Base-by-base conservation (phyloP, 192 early-diverging fungal species). In the Backusella circina region DNA sequence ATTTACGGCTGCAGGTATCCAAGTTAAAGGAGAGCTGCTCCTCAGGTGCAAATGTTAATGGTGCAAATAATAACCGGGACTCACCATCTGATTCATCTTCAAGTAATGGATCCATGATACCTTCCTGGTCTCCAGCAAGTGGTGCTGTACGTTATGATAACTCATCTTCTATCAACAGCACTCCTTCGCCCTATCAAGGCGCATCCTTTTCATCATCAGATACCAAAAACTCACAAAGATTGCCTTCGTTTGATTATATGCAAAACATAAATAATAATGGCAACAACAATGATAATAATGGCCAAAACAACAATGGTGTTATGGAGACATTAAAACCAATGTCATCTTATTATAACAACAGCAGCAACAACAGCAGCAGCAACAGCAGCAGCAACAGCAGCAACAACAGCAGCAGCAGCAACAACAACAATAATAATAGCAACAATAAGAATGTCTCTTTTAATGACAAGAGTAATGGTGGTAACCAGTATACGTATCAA, bases 1-100 rank as follows among this genome's bases (percentile, higher is more conserved):
- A 41, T 41, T 38, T 70, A n/a, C 69, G 39, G 23, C 38, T 70
- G 39, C 69, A 47, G 26, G 69, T 70, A 39, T 47, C 69, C 23
- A 70, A 70, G 15, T 16, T 70, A 30, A 70, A 70, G 37, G 67
- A 37, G 26, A 70, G 23, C 12, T 15, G 21, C 3, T 36, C 32
- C 37, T 2, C n/a, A 68, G 33, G 10, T 13, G 32, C 18, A 33
- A 30, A 30, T 35, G 30, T 15, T 33, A 66, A 1, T 18, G 67
- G 10, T 68, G 5, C 0, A 12, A 61, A 61, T 28, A 61, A 28
- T 28, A 61, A 28, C 26, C 54, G 23, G 12, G 54, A 28, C 8
- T 61, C 54, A 61, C 23, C 10, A 1, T 61, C 54, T 12, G 54
- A 61, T 10, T 61, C 54, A 1, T 61, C 54, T 61, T 61, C 54